A percentile compares a stretch with the other conserved stretches of the same genome.
Evolutionary conservation across 306 rosid genomes (phyloP).

Genomic region (Prunus persica): DNA sequence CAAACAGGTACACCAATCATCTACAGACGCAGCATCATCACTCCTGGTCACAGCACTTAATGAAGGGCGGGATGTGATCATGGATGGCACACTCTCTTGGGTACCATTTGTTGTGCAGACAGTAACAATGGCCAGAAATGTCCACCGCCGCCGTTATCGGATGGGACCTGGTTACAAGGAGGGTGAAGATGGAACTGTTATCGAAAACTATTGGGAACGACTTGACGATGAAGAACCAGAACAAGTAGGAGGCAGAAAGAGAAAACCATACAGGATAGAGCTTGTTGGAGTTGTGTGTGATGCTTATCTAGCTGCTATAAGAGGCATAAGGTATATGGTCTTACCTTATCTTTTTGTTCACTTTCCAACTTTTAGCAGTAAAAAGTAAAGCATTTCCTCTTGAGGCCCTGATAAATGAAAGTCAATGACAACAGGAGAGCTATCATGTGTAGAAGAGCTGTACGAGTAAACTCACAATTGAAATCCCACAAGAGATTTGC

Average conservation of each 20-base stretch:
- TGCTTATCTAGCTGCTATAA: slow-evolving; percentile 81
- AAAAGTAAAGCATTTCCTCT: background rate
- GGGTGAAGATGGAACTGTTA: slow-evolving; percentile 55
- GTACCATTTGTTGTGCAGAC: slow-evolving; percentile 94
- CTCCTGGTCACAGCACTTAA: slow-evolving; percentile 87
- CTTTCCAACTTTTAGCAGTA: background rate
- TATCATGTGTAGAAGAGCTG: slow-evolving; percentile 85
- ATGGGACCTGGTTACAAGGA: slow-evolving; percentile 84
- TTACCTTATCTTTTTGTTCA: slow-evolving; percentile 1
- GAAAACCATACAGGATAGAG: slow-evolving; percentile 95
- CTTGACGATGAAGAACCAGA: slow-evolving; percentile 68
- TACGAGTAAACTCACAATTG: slow-evolving; percentile 75
- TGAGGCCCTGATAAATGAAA: slow-evolving; percentile 1
- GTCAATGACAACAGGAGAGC: slow-evolving; percentile 68
- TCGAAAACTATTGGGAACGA: slow-evolving; percentile 80
- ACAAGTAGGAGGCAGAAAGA: slow-evolving; percentile 58
- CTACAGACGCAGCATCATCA: slow-evolving; percentile 96
- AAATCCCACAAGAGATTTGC: slow-evolving; percentile 93
- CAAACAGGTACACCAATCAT: slow-evolving; percentile 93
- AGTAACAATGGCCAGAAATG: slow-evolving; percentile 88
- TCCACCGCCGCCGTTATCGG: slow-evolving; percentile 91
- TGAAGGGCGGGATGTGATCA: slow-evolving; percentile 89
- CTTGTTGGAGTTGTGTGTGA: slow-evolving; percentile 96
- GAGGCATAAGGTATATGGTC: slow-evolving; percentile 75
- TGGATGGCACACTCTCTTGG: slow-evolving; percentile 99